Evolutionary conservation across 2,329 filamentous ascomycete genomes (phyloP), one percentile per base, ranked within the genome.

Genomic region (Trichophyton benhamiae): DNA sequence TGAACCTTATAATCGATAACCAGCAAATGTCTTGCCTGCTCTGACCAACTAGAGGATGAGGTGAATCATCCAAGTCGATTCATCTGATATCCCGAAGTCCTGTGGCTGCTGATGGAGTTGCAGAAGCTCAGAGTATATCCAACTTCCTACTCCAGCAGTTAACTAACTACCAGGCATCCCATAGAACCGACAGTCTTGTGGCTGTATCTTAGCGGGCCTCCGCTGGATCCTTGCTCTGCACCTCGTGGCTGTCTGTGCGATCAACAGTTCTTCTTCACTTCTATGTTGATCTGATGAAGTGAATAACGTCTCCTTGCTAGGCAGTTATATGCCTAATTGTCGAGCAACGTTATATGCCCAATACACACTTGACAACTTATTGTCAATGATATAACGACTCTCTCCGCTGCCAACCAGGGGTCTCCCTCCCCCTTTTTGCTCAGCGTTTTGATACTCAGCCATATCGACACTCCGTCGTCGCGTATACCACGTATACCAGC

Each of bases 1-100:
- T 27, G 46, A 52, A 52, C 46, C 25, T 52, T 27, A 52, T 52
- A 52, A 52, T 52, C 46, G 46, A 52, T 52, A 52, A 52, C 33
- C 9, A 38, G 33, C 11, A 38, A 15, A 52, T 52, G 46, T 44
- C 41, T 38, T 38, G 33, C 33, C 33, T 38, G 11, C 33, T 38
- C 33, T 38, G 41, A 17, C 41, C 46, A 52, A 52, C 46, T 20
- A 52, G 22, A 22, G 25, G 46, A 27, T 22, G 20, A 30, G 9
- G 20, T 52, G 11, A 52, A 27, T 25, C 22, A 22, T 22, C 4
- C 25, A 52, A 27, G 20, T 22, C 25, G 46, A 11, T 27, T 52
- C 46, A 25, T 52, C 46, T 52, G 20, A 52, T 52, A 25, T 25
- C 22, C 25, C 46, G 46, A 52, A 52, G 46, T 22, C 46, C 46